Conservation (phyloP, 2,329 filamentous ascomycete species). For the Alternaria incomplexa region DNA sequence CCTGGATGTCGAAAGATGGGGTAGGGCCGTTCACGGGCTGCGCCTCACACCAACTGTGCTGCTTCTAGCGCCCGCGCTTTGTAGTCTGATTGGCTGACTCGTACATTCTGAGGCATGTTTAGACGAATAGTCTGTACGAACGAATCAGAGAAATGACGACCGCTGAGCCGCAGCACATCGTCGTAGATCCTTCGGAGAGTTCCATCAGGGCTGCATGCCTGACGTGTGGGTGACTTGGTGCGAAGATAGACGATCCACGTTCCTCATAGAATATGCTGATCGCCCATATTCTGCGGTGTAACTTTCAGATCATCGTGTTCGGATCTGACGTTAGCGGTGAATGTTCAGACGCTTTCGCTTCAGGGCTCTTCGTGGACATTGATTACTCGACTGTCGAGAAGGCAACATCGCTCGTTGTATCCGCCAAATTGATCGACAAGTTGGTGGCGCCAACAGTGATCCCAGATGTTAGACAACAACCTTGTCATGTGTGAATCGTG, state of each 20-base stretch:
- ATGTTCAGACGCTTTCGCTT: fast-evolving
- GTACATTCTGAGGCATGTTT: background rate
- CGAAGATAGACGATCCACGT: background rate
- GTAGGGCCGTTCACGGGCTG: background rate
- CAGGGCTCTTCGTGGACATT: background rate
- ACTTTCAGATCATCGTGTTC: background rate
- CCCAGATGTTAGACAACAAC: background rate
- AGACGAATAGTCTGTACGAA: background rate
- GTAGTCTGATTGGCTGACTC: constrained; percentile 6
- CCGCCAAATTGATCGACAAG: background rate
- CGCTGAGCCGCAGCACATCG: background rate
- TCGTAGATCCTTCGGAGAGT: background rate
- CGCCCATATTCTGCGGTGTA: background rate
- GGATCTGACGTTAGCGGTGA: background rate
- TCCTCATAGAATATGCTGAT: background rate
- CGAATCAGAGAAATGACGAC: background rate
- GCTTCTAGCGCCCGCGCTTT: background rate
- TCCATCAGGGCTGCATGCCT: background rate
- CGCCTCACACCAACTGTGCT: background rate
- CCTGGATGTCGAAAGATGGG: background rate
- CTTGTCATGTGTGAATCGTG: background rate
- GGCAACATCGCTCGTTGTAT: background rate
- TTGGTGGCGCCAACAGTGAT: background rate
- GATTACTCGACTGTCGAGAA: background rate
- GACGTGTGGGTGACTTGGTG: background rate